Evolutionary conservation across 2,329 filamentous ascomycete genomes (phyloP), one percentile per base, ranked within the genome.

Genomic region (Thelonectria olida): DNA sequence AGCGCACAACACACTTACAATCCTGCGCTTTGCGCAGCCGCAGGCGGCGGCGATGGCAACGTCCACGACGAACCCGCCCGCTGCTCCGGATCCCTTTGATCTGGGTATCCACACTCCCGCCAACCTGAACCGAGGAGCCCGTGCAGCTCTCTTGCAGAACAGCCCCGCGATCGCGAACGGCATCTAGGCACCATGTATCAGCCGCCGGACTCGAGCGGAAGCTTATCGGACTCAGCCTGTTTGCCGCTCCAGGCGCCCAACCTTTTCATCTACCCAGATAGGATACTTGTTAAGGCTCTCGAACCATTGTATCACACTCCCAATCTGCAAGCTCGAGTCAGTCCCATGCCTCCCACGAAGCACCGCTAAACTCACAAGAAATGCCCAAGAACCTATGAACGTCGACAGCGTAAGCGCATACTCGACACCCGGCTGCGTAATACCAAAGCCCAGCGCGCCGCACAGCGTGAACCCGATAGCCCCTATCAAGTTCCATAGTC

Each of bases 401-500:
- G 81, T 83, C 15, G 84, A 79, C 54, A 88, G 72, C 2, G 77
- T 78, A 12, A 80, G 76, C 42, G 85, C 79, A 64, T 85, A 85
- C 51, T 63, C 63, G 39, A 71, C 62, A 10, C 49, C 65, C 8
- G 60, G 75, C 54, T 78, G 73, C 22, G 70, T 75, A 7, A 71
- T 73, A 10, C 75, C 84, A 54, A 83, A 85, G 0, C 85, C 86
- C 27, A 88, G 69, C 2, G 82, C 85, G n/a, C 85, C 85, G 61
- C 84, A 87, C 0, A 88, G 76, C 5, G 85, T 89, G 70, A 90
- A 90, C 0, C 88, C 88, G 22, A 90, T 68, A 2, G 84, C 84
- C 1, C 89, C 89, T 19, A 90, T 76, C 2, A 89, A 73, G 67
- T 90, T 91, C 87, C 88, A 91, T 8, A 84, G 73, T 0, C 87